phyloP scores from a whole-genome alignment of 495 filamentous ascomycete species.

The Parachaetomium inaequale region DNA sequence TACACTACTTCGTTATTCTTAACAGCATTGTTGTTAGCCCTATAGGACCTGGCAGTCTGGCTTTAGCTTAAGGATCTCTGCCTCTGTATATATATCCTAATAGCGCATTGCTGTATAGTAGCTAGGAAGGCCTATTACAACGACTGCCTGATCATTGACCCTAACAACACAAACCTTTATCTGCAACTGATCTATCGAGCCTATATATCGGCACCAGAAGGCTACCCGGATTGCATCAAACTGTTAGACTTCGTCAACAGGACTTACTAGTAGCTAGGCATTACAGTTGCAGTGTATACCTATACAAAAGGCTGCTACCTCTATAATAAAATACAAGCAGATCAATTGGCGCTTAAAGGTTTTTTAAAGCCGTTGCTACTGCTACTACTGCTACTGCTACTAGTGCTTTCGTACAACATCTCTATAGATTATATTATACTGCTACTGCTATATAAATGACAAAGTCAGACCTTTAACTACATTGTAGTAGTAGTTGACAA shows the following conservation, averaged over 20 bases:
- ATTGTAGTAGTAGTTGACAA: neutral
- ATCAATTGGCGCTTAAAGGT: neutral
- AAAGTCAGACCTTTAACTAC: neutral
- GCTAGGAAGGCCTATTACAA: neutral
- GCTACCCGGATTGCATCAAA: neutral
- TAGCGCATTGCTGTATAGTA: neutral
- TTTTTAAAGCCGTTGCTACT: constrained; percentile 2
- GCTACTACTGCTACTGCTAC: neutral
- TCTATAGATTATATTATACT: neutral
- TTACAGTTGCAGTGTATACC: neutral
- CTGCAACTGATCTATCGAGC: neutral
- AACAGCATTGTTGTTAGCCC: no score
- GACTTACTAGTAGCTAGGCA: neutral
- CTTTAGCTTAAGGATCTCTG: neutral
- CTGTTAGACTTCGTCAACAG: neutral
- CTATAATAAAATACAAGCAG: neutral
- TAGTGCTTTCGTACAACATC: neutral
- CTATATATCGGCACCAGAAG: neutral
- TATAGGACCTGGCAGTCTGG: neutral
- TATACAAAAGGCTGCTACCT: neutral
- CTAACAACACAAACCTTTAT: neutral
- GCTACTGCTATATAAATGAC: neutral
- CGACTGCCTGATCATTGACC: neutral
- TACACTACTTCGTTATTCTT: no score
- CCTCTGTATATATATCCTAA: neutral